phyloP scores from a whole-genome alignment of 75 land plant genomes.

The Sequoiadendron giganteum region DNA sequence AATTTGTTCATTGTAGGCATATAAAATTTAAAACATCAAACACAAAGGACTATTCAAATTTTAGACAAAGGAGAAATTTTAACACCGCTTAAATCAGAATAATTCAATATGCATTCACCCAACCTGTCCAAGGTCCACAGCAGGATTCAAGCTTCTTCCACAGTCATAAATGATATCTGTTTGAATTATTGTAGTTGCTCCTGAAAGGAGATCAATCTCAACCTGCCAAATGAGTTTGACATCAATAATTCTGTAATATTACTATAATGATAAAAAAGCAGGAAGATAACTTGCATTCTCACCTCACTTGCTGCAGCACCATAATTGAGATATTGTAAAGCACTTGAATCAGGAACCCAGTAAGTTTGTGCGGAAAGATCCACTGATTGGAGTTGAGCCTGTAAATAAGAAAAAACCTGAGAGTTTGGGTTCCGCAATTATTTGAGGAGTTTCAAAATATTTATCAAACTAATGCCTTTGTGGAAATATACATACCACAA shows the following conservation, averaged over 20 bases:
- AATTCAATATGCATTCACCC: neutral
- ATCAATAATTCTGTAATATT: neutral
- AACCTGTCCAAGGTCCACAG: slow-evolving; percentile 97
- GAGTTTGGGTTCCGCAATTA: neutral
- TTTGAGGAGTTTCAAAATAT: neutral
- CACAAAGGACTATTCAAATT: neutral
- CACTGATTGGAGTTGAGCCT: slow-evolving; percentile 45
- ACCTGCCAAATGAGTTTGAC: slow-evolving; percentile 46
- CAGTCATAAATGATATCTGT: slow-evolving; percentile 80
- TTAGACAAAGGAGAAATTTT: neutral
- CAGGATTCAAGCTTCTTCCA: slow-evolving; percentile 92
- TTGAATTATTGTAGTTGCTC: slow-evolving; percentile 67
- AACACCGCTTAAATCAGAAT: neutral
- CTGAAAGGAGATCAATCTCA: slow-evolving; percentile 80
- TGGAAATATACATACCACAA: neutral
- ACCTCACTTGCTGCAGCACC: slow-evolving; percentile 92
- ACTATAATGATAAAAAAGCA: slow-evolving; percentile 1
- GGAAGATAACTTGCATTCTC: slow-evolving; percentile 1
- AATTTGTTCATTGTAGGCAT: neutral
- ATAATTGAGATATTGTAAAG: slow-evolving; percentile 64
- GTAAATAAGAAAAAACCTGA: neutral
- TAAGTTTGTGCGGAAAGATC: slow-evolving; percentile 64
- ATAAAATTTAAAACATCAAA: neutral
- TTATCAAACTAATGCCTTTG: neutral
- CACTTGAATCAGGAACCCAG: slow-evolving; percentile 46